Evolutionary conservation across 1,284 basidiomycete species (phyloP), one percentile per base, ranked within the genome.

Genomic region (Leccinum angustisporum): DNA sequence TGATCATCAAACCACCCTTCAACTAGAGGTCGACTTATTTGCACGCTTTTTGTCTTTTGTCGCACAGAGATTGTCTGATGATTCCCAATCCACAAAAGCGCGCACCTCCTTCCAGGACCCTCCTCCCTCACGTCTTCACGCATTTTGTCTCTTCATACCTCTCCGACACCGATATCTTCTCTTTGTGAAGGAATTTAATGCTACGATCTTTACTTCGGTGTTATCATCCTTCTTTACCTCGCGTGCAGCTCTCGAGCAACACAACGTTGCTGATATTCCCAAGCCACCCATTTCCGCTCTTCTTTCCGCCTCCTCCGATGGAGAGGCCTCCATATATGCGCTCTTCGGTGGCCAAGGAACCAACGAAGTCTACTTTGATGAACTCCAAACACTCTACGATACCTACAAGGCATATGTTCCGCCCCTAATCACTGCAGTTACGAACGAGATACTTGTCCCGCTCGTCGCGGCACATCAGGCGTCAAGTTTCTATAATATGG

Each of bases 321-420:
- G 87, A 58, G 83, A 91, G 58, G 90, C 94, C 36, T 90, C 91
- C 63, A 80, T 97, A 66, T 98, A 92, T 79, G 97, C 93, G 61
- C 82, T 99, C 61, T 99, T 99, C 72, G 97, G 97, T 65, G 97
- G 97, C n/a, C 97, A 99, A 77, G 97, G 97, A 67, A 94, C 92
- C 67, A 98, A 98, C 77, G 97, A 99, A 78, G 92, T 97, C 66
- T 98, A 98, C 81, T 95, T 98, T 76, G 92, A 96, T 75, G 97
- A 98, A 80, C 86, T 99, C 21, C 92, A 97, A 79, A 81, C 81
- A 52, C 87, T 99, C 62, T 97, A 92, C 78, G 90, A 97, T 78
- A 90, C 88, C 63, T 98, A 98, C 83, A 86, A 83, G 67, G 90
- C 95, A 40, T 95, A 94, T 71, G 87, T 97, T 67, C 80, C 84